Evolutionary conservation across 139 green algal species (phyloP).

Genomic region (Desmodesmus armatus): DNA sequence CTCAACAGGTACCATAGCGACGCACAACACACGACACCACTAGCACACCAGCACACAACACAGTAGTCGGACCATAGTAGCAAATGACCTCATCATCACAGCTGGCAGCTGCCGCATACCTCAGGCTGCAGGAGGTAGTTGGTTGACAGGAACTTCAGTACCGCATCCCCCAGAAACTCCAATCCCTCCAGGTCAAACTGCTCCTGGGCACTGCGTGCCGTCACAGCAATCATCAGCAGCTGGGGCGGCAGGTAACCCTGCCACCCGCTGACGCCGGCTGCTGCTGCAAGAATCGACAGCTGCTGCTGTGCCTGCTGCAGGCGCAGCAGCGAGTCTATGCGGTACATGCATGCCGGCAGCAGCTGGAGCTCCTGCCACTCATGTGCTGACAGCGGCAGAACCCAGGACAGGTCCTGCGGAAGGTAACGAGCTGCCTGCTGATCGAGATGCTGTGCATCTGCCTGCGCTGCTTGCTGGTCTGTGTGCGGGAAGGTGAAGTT

Average conservation of each 20-base stretch:
- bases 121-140: slow-evolving; percentile 45
- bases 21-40: neutral
- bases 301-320: slow-evolving; percentile 10
- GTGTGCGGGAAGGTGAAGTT: neutral
- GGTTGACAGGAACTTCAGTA: slow-evolving; percentile 44
- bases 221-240: slow-evolving; percentile 21
- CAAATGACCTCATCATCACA: too few relatives aligned
- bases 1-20: neutral
- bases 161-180: slow-evolving; percentile 37
- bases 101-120: too few relatives aligned
- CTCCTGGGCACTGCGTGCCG: slow-evolving; percentile 23
- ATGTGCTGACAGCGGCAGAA: slow-evolving; percentile 7
- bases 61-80: too few relatives aligned
- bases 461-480: neutral
- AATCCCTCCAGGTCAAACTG: slow-evolving; percentile 32
- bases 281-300: slow-evolving; percentile 1
- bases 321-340: slow-evolving; percentile 16
- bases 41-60: neutral
- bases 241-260: neutral
- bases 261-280: neutral
- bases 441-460: neutral
- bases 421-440: slow-evolving; percentile 5
- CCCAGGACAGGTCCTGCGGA: slow-evolving; percentile 30
- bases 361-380: slow-evolving; percentile 31
- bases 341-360: slow-evolving; percentile 40